These are phyloP conservation scores for Tarenaya hassleriana DNA, from an alignment of 345 rosid genomes.

Conservation along the genomic window DNA sequence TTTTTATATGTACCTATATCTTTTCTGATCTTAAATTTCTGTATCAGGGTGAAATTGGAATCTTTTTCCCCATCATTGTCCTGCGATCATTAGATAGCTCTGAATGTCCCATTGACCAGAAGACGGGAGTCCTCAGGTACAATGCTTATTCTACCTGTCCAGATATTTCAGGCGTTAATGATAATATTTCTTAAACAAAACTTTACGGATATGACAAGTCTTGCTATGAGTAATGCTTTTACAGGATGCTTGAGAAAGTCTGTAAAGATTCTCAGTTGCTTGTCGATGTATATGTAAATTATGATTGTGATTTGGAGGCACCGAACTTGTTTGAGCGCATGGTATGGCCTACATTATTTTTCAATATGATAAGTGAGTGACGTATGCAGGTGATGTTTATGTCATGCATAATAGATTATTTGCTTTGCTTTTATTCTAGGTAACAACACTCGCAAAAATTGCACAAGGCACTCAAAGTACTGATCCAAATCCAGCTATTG, in stretches of 20 bases:
- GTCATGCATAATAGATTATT: slow-evolving; percentile 9
- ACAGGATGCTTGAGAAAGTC: slow-evolving; percentile 91
- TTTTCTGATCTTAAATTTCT: slow-evolving; percentile 13
- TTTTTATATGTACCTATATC: slow-evolving; percentile 11
- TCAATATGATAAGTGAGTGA: slow-evolving; percentile 4
- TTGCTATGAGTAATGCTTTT: slow-evolving; percentile 20
- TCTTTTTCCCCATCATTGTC: slow-evolving; percentile 90
- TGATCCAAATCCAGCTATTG: slow-evolving; percentile 72
- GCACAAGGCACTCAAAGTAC: slow-evolving; percentile 86
- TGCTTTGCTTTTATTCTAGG: slow-evolving; percentile 42
- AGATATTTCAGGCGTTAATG: slow-evolving; percentile 20
- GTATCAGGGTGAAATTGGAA: slow-evolving; percentile 90
- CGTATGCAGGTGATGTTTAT: slow-evolving; percentile 7
- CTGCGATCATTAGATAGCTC: slow-evolving; percentile 81
- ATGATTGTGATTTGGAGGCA: slow-evolving; percentile 97
- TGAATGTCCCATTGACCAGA: slow-evolving; percentile 66
- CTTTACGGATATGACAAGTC: slow-evolving; percentile 6
- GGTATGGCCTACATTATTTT: slow-evolving; percentile 38
- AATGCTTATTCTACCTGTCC: slow-evolving; percentile 19
- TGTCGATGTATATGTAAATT: slow-evolving; percentile 92
- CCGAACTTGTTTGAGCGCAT: slow-evolving; percentile 98
- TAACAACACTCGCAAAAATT: slow-evolving; percentile 71
- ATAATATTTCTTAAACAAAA: slow-evolving; percentile 18
- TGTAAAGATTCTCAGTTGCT: slow-evolving; percentile 97
- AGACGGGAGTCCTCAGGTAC: slow-evolving; percentile 87